Evolutionary conservation across 768 basidiomycete genomes (phyloP), one percentile per base, ranked within the genome.

Genomic region (Rhizopogon vulgaris): DNA sequence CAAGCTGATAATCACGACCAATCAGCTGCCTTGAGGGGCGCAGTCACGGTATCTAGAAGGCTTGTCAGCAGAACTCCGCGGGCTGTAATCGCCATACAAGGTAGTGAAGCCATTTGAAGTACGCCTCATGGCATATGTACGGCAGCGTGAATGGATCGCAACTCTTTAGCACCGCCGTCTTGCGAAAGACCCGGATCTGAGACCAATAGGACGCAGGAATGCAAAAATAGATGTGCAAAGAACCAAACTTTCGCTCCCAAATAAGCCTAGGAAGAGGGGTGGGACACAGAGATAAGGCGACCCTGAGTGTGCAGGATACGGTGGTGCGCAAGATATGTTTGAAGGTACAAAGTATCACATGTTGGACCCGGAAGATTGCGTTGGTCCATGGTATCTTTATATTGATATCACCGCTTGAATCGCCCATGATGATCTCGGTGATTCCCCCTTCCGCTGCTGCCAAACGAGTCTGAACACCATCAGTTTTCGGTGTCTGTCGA

Each of bases 341-440:
- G 32, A 34, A 34, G 28, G 32, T 34, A 12, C 32, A 34, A 34
- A 34, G 32, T 34, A 9, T 34, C 32, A 34, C 32, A 34, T 34
- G 32, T 11, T 34, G 32, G 32, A 34, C 32, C 11, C 32, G 32
- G 32, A 12, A 34, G 32, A 34, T 34, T 34, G 32, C 32, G 32
- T 32, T 10, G 32, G 11, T 11, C 32, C 32, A 34, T 34, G 32
- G 32, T 34, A 12, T 46, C 45, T 46, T 45, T 46, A 46, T 34
- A 46, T 46, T 46, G 45, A 30, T 18, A 46, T 46, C 45, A 46
- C 45, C 45, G 45, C 18, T 46, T 30, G 18, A 46, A 46, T 46
- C 45, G 30, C 30, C 45, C 45, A 46, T 34, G 45, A 34, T 46
- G 45, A 46, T 46, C 45, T 46, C 45, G 45, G 45, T 15, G 45